These are phyloP conservation scores for Stellera chamaejasme DNA, from an alignment of 345 rosid genomes.

Conservation along the genomic window DNA sequence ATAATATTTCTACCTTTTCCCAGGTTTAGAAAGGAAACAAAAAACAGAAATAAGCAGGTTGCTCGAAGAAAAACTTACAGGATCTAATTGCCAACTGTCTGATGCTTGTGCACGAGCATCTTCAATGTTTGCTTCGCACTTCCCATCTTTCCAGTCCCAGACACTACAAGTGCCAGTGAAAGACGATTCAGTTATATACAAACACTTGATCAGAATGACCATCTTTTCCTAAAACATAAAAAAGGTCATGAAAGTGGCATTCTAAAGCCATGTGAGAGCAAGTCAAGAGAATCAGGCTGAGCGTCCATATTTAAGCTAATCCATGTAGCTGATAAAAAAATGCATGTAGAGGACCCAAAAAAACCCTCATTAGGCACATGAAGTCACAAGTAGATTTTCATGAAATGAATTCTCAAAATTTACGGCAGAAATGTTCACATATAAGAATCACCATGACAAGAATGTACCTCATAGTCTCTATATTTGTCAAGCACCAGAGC, in stretches of 20 bases:
- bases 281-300: neutral
- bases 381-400: neutral
- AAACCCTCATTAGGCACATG: neutral
- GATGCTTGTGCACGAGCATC: constrained; percentile 85
- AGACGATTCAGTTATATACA: neutral
- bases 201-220: no score
- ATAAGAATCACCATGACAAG: neutral
- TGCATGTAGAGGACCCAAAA: neutral
- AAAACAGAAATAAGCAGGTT: no score
- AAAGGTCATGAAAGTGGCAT: neutral
- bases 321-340: neutral
- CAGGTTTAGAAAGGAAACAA: neutral
- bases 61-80: constrained; percentile 26
- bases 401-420: neutral
- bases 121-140: constrained; percentile 45
- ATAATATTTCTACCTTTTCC: neutral
- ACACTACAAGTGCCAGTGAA: constrained; percentile 32
- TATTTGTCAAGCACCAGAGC: constrained; percentile 92
- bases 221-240: no score
- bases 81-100: constrained; percentile 56
- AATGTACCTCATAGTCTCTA: constrained; percentile 80
- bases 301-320: neutral
- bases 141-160: constrained; percentile 77
- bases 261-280: neutral
- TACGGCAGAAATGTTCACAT: neutral